Percentiles rank a stretch among this genome's conserved stretches.
Conservation (phyloP, 208 protist genomes). For the Wallacemonas collosoma region DNA sequence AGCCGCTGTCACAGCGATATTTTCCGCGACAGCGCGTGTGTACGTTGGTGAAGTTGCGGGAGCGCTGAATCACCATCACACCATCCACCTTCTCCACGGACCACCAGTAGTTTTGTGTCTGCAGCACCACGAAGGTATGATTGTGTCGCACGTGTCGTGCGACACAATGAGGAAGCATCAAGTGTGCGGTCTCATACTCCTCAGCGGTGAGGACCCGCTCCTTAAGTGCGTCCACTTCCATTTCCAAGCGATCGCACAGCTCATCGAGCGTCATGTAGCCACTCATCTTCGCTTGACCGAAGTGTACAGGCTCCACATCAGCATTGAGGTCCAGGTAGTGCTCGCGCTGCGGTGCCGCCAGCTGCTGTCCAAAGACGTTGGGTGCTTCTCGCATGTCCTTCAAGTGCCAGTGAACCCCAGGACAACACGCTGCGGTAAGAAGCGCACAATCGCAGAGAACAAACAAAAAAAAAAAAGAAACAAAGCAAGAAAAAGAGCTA, state of each 20-base stretch:
- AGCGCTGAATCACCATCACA: constrained; percentile 53
- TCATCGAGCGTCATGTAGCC: constrained; percentile 42
- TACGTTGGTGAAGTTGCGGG: constrained; percentile 55
- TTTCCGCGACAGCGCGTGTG: constrained; percentile 43
- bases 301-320: constrained; percentile 35
- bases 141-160: constrained; percentile 10
- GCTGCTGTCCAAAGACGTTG: constrained; percentile 25
- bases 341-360: constrained; percentile 28
- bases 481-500: constrained; percentile 2
- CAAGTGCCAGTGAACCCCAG: too few species aligned
- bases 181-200: constrained; percentile 38
- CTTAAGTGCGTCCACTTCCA: constrained; percentile 33
- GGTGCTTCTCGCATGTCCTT: too few species aligned
- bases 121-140: constrained; percentile 47
- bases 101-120: constrained; percentile 61
- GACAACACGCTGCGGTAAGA: too few species aligned
- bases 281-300: constrained; percentile 34
- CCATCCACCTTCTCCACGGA: constrained; percentile 52
- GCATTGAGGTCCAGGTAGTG: constrained; percentile 64
- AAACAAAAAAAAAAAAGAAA: constrained; percentile 18
- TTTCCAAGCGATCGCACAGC: constrained; percentile 38
- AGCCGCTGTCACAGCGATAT: constrained; percentile 41
- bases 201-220: constrained; percentile 46
- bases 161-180: constrained; percentile 17
- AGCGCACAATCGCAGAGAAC: neutral